phyloP scores from a whole-genome alignment of 1,284 basidiomycete species.

The Hypsizygus ulmarius region DNA sequence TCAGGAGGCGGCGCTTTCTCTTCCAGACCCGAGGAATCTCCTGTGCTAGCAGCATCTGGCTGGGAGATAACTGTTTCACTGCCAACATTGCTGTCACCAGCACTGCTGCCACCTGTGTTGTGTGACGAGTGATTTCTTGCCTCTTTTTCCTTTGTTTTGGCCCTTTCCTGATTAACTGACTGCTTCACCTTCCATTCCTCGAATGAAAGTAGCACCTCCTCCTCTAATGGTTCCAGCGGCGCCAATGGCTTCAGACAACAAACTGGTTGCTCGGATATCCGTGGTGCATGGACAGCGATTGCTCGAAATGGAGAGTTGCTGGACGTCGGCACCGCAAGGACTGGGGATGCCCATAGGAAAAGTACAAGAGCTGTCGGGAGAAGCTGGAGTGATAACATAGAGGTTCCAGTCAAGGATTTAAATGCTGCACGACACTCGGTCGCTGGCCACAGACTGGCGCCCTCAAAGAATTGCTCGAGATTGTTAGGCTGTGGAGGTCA shows the following conservation, averaged over 20 bases:
- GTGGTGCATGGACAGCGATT: conserved; percentile 45
- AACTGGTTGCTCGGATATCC: conserved; percentile 52
- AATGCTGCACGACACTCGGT: not conserved
- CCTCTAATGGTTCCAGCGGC: conserved; percentile 51
- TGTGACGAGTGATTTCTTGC: conserved; percentile 21
- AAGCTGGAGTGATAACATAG: conserved; percentile 13
- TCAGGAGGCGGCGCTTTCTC: conserved; percentile 21
- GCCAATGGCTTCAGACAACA: conserved; percentile 63
- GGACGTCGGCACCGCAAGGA: conserved; percentile 42
- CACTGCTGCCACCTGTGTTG: conserved; percentile 11
- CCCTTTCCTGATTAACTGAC: conserved; percentile 32
- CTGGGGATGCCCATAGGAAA: conserved; percentile 38
- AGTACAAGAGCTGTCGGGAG: conserved; percentile 19
- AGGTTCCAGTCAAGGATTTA: conserved; percentile 12
- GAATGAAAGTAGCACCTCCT: conserved; percentile 74
- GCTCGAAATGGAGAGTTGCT: conserved; percentile 60
- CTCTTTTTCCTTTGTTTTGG: conserved; percentile 30
- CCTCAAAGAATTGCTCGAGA: too few species aligned
- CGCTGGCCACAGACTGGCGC: too few species aligned
- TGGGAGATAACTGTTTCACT: conserved; percentile 6
- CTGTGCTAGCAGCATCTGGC: not conserved
- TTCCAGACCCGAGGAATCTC: conserved; percentile 7
- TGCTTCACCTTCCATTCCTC: conserved; percentile 88
- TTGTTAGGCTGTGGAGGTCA: not conserved
- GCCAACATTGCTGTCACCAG: conserved; percentile 16